These are phyloP conservation scores for Wilcoxina mikolae DNA, from an alignment of 495 filamentous ascomycete genomes.

Conservation along the genomic window DNA sequence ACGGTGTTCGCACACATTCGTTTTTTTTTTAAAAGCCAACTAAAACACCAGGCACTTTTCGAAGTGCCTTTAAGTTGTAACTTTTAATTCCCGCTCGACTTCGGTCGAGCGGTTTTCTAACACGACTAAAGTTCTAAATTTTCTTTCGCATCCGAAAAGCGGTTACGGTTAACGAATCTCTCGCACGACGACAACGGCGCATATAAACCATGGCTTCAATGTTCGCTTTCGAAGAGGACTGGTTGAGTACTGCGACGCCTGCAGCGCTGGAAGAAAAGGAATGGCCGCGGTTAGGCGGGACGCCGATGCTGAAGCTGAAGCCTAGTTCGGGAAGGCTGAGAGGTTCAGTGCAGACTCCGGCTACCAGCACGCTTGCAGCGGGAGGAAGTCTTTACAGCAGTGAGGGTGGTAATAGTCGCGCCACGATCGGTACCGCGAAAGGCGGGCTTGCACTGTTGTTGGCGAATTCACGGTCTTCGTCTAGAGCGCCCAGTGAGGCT, in stretches of 20 bases:
- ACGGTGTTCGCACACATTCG: not conserved
- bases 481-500: constrained; percentile 19
- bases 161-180: too few species aligned
- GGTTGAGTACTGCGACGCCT: not conserved
- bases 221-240: not conserved
- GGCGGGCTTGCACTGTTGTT: constrained; percentile 19
- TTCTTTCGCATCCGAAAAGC: too few species aligned
- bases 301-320: not conserved
- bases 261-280: not conserved
- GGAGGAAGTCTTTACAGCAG: not conserved
- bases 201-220: not conserved
- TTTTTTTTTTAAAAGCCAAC: too few species aligned
- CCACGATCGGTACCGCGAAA: constrained; percentile 7
- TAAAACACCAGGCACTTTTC: constrained; percentile 3
- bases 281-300: constrained; percentile 1
- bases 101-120: constrained; percentile 10
- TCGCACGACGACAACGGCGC: too few species aligned
- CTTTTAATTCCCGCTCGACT: constrained; percentile 9
- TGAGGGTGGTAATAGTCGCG: not conserved
- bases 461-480: constrained; percentile 16
- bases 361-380: not conserved
- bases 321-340: not conserved
- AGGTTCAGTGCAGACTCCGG: not conserved
- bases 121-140: too few species aligned
- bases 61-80: constrained; percentile 2